Base-by-base conservation (phyloP, 305 asterid genomes). In the Fraxinus sp. region DNA sequence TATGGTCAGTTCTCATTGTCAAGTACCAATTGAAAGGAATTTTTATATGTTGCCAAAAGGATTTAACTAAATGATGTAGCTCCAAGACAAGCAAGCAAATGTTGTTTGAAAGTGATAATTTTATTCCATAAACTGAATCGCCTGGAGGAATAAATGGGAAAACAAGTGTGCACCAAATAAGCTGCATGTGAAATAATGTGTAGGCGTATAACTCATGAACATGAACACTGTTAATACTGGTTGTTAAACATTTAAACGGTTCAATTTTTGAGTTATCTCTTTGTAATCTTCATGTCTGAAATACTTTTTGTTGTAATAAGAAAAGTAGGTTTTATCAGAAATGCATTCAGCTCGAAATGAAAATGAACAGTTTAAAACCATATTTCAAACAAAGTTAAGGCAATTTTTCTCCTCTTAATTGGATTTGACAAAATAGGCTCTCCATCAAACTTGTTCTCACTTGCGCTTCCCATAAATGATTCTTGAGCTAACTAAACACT, bases 1-100 rank as follows among this genome's bases (percentile, higher is more conserved):
- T 72, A 37, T n/a, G 49, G 39, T 49, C 68, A 36, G 9, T 35
- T 74, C 71, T 71, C 41, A 30, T 33, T 46, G 49, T 9, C 77
- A 80, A 79, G 68, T 39, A 79, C 70, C 32, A 80, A 62, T 52
- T 79, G 46, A 14, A 72, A 33, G 16, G 13, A 80, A 80, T 46
- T 24, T 37, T 10, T 74, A 77, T 30, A 81, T 77, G 62, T 71
- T 30, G 33, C 64, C 6, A 52, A 18, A 75, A 73, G 49, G 30
- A 8, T 73, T 49, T 35, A 77, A 68, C 76, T 76, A 68, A 74
- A 37, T 66, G 57, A 77, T 26, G 52, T 13, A 22, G 28, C 24
- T 46, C 72, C 16, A 77, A 77, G 80, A 32, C 66, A 49, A 77
- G 41, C 39, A 59, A 52, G 28, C 43, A 52, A 46, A 52, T 13